Evolutionary conservation across 306 rosid species (phyloP).

Genomic region (Dicorynia guianensis): DNA sequence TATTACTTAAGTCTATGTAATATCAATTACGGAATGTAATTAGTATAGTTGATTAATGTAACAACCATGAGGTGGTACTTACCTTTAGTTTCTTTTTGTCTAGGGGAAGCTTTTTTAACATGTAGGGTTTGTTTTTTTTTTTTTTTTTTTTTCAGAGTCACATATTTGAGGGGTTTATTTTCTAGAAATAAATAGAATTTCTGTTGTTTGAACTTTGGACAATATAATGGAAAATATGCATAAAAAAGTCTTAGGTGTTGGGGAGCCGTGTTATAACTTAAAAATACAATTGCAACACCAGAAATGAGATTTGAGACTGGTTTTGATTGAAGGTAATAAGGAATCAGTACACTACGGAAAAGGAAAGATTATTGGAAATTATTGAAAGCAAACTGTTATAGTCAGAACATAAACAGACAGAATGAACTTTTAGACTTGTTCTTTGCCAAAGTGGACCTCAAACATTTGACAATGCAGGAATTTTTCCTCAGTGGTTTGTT

Average conservation of each 20-base stretch:
- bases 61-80: neutral
- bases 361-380: too few species aligned
- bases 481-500: too few species aligned
- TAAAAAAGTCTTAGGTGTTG: neutral
- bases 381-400: neutral
- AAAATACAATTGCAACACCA: neutral
- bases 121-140: neutral
- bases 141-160: neutral
- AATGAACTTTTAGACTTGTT: neutral
- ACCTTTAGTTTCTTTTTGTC: neutral
- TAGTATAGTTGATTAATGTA: neutral
- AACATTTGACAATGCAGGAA: too few species aligned
- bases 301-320: too few species aligned
- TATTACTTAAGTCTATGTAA: slow-evolving; percentile 1
- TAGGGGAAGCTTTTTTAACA: neutral
- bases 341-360: neutral
- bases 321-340: too few species aligned
- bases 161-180: neutral
- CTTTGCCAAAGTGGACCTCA: neutral
- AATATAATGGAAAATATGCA: neutral
- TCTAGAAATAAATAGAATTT: neutral
- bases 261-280: too few species aligned
- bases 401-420: neutral
- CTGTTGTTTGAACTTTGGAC: neutral
- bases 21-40: neutral